Evolutionary conservation across 2,329 filamentous ascomycete genomes (phyloP).

Genomic region (Phaeoacremonium minimum): DNA sequence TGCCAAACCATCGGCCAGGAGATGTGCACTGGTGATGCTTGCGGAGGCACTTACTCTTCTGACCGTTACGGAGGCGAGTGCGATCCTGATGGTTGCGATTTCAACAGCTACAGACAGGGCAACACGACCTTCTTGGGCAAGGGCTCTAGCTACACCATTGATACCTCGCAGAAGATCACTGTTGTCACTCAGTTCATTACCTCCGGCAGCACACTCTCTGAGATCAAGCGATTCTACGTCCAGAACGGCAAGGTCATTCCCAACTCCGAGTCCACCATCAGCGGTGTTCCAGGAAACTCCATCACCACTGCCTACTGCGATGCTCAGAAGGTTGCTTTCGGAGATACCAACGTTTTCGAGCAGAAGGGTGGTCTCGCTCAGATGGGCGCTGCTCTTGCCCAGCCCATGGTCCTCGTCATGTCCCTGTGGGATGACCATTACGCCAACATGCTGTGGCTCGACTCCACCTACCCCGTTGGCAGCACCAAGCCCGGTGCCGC

Average conservation of each 20-base stretch:
- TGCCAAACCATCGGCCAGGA: constrained; percentile 47
- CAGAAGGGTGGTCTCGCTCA: constrained; percentile 51
- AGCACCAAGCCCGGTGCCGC: constrained; percentile 39
- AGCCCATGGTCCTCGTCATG: constrained; percentile 43
- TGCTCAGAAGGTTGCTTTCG: constrained; percentile 53
- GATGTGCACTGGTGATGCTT: constrained; percentile 45
- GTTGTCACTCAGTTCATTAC: constrained; percentile 63
- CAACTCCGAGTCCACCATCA: constrained; percentile 41
- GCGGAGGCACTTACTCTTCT: constrained; percentile 47
- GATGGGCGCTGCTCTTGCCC: constrained; percentile 44
- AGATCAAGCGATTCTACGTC: constrained; percentile 63
- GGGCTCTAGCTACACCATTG: constrained; percentile 47
- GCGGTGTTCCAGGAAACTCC: constrained; percentile 33
- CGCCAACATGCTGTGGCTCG: constrained; percentile 71
- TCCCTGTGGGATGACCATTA: constrained; percentile 62
- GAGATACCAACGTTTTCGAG: constrained; percentile 48
- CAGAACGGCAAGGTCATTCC: constrained; percentile 56
- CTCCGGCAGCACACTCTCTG: constrained; percentile 48
- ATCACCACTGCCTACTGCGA: constrained; percentile 57
- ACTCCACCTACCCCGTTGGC: constrained; percentile 57
- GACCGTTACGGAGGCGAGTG: constrained; percentile 59
- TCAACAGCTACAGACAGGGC: constrained; percentile 65
- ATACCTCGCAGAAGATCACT: constrained; percentile 56
- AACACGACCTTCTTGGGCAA: constrained; percentile 58
- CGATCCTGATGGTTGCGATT: constrained; percentile 68